phyloP scores from a whole-genome alignment of 805 yeast genomes.

The Candida manassasensis region DNA sequence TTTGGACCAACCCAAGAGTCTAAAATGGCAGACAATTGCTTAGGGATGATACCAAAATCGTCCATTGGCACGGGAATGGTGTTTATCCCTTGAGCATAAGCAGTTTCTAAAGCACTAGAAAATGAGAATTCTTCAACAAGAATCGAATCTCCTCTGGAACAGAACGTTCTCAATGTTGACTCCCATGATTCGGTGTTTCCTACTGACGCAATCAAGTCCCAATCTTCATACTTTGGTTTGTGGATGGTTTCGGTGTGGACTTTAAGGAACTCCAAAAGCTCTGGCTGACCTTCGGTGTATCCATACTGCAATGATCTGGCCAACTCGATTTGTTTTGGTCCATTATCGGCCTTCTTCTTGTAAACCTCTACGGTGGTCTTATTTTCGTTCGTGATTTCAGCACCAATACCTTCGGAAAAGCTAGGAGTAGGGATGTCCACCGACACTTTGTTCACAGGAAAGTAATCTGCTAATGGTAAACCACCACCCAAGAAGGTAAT shows the following conservation, averaged over 20 bases:
- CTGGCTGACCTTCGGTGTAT: constrained; percentile 73
- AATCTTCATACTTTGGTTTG: constrained; percentile 46
- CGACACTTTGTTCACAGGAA: constrained; percentile 79
- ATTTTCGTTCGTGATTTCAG: constrained; percentile 44
- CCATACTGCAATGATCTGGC: constrained; percentile 92
- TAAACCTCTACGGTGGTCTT: constrained; percentile 40
- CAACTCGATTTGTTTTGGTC: constrained; percentile 57
- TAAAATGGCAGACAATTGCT: constrained; percentile 55
- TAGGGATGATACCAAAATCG: constrained; percentile 71
- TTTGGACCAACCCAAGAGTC: constrained; percentile 68
- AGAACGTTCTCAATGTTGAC: constrained; percentile 70
- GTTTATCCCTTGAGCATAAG: constrained; percentile 63
- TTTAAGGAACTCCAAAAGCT: constrained; percentile 58
- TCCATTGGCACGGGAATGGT: constrained; percentile 78
- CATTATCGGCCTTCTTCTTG: constrained; percentile 18
- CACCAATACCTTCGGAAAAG: constrained; percentile 71
- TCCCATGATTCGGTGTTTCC: constrained; percentile 95
- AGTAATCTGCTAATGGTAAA: constrained; percentile 82
- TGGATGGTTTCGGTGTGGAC: constrained; percentile 65
- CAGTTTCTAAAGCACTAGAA: constrained; percentile 80
- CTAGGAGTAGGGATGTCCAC: constrained; percentile 78
- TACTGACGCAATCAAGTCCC: constrained; percentile 66
- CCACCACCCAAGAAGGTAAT: constrained; percentile 94
- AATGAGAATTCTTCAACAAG: constrained; percentile 80
- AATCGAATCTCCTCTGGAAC: constrained; percentile 75